Conservation (phyloP, 345 rosid genomes). For the Cardamine occulta region DNA sequence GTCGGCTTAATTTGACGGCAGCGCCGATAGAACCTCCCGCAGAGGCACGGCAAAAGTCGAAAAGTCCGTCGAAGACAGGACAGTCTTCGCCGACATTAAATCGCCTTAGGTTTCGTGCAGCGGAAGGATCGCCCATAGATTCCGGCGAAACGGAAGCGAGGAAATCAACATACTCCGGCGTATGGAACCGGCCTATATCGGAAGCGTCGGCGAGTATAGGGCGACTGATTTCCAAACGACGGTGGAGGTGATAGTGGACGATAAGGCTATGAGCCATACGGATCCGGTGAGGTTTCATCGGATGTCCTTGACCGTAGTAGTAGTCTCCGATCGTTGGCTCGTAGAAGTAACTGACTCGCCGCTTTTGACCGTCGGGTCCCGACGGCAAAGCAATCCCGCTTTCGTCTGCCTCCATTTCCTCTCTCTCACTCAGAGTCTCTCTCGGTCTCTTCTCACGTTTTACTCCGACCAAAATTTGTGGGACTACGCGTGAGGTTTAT, state of each 20-base stretch:
- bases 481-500: neutral
- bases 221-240: conserved; percentile 89
- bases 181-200: conserved; percentile 81
- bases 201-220: conserved; percentile 79
- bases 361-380: conserved; percentile 82
- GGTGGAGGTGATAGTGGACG: conserved; percentile 91
- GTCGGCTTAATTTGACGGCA: conserved; percentile 83
- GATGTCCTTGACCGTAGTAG: conserved; percentile 96
- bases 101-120: conserved; percentile 64
- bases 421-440: conserved; percentile 15
- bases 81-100: conserved; percentile 99
- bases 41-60: conserved; percentile 89
- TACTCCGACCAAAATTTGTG: neutral
- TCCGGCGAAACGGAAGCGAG: conserved; percentile 79
- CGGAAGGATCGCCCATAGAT: conserved; percentile 55
- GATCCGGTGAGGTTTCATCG: conserved; percentile 99
- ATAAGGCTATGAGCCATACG: conserved; percentile 96
- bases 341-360: conserved; percentile 95
- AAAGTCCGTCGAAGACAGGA: conserved; percentile 74
- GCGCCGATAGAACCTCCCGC: conserved; percentile 99
- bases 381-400: conserved; percentile 78
- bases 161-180: conserved; percentile 82
- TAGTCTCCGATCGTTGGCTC: conserved; percentile 98
- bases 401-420: conserved; percentile 38
- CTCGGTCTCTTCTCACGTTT: neutral